Evolutionary conservation across 331 rosid species (phyloP).

Genomic region (Pyrus hybrid): DNA sequence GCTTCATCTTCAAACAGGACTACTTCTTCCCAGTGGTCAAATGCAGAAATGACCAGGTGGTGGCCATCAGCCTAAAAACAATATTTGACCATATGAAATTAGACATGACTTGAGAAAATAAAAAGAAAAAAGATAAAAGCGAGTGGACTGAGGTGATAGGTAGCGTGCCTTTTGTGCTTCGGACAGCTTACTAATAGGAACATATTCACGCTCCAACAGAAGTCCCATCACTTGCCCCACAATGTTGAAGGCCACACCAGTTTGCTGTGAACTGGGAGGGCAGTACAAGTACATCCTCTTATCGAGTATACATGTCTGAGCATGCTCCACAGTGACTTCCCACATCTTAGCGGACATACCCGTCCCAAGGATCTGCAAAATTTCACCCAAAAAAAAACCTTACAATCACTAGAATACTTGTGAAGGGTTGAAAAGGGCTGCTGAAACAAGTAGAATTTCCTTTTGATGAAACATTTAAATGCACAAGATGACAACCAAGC

Average conservation of each 20-base stretch:
- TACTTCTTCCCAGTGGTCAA: slow-evolving; percentile 42
- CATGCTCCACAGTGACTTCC: slow-evolving; percentile 93
- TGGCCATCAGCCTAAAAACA: slow-evolving; percentile 68
- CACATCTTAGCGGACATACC: slow-evolving; percentile 99
- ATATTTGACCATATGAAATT: slow-evolving; percentile 13
- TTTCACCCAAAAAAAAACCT: slow-evolving; percentile 7
- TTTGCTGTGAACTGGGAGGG: slow-evolving; percentile 39
- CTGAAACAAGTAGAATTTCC: neutral
- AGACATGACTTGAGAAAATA: slow-evolving; percentile 8
- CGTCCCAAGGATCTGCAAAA: slow-evolving; percentile 73
- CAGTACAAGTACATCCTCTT: slow-evolving; percentile 31
- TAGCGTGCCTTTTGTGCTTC: slow-evolving; percentile 75
- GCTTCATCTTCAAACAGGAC: slow-evolving; percentile 52
- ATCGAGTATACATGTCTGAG: slow-evolving; percentile 74
- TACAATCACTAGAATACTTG: neutral
- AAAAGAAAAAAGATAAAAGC: neutral
- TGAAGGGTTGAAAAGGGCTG: neutral
- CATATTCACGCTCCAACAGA: slow-evolving; percentile 54
- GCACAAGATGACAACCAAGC: neutral
- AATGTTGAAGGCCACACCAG: slow-evolving; percentile 70
- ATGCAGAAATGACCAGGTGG: slow-evolving; percentile 48
- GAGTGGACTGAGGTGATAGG: slow-evolving; percentile 11
- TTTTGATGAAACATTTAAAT: neutral
- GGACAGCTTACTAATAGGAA: slow-evolving; percentile 62
- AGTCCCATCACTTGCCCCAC: slow-evolving; percentile 81